Conservation (phyloP, 805 yeast genomes). For the Lipomyces mesembrius region DNA sequence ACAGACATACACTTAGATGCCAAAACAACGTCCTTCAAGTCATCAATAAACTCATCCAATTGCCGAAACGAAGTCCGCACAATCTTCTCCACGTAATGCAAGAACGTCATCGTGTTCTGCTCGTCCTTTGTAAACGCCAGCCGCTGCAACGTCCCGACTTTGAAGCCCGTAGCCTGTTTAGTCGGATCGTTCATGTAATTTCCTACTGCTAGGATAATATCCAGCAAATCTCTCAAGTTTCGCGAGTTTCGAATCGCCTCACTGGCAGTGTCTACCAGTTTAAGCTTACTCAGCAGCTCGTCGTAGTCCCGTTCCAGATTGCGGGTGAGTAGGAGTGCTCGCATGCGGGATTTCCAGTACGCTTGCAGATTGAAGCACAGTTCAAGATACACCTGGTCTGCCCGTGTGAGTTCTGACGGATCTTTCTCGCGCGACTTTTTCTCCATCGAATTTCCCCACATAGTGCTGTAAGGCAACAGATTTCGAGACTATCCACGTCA, state of each 20-base stretch:
- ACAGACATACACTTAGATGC: slow-evolving; percentile 57
- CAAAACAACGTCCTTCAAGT: slow-evolving; percentile 59
- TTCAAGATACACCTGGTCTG: slow-evolving; percentile 83
- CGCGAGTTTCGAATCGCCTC: slow-evolving; percentile 67
- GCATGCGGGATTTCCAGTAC: slow-evolving; percentile 91
- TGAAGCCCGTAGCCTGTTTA: slow-evolving; percentile 92
- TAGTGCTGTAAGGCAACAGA: slow-evolving; percentile 78
- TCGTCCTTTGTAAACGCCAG: slow-evolving; percentile 89
- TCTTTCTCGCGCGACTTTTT: slow-evolving; percentile 62
- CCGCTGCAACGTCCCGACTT: slow-evolving; percentile 84
- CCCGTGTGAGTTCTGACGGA: slow-evolving; percentile 76
- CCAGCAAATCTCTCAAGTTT: slow-evolving; percentile 72
- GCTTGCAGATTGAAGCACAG: slow-evolving; percentile 79
- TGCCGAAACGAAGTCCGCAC: slow-evolving; percentile 86
- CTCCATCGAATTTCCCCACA: slow-evolving; percentile 58
- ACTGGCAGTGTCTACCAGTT: slow-evolving; percentile 73
- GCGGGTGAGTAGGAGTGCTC: slow-evolving; percentile 74
- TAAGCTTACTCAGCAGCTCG: slow-evolving; percentile 69
- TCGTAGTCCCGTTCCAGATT: slow-evolving; percentile 78
- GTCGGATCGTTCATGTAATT: slow-evolving; percentile 94
- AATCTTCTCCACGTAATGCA: slow-evolving; percentile 89
- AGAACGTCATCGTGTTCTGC: slow-evolving; percentile 80
- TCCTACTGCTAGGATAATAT: slow-evolving; percentile 87
- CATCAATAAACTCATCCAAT: slow-evolving; percentile 71
- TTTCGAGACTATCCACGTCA: slow-evolving; percentile 54